Evolutionary conservation across 495 filamentous ascomycete species (phyloP).

Genomic region (Hypomontagnella monticulosa): DNA sequence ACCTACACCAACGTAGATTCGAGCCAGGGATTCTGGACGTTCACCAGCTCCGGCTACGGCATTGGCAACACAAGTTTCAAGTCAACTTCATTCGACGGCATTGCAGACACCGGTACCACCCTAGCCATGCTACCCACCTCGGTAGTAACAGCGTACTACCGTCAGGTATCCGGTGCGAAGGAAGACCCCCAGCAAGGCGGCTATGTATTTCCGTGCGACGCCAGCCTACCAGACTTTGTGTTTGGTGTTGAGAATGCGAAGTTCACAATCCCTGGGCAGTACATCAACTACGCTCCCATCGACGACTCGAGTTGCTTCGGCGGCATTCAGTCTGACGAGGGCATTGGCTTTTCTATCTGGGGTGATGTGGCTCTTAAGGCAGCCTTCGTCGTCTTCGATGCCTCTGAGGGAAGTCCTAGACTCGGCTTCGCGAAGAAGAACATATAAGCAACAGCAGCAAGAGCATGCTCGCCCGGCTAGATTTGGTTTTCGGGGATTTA

Average conservation of each 20-base stretch:
- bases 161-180: slow-evolving; percentile 59
- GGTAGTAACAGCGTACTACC: slow-evolving; percentile 71
- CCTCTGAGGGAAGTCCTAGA: slow-evolving; percentile 44
- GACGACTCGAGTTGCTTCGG: slow-evolving; percentile 62
- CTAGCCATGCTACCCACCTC: slow-evolving; percentile 66
- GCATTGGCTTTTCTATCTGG: slow-evolving; percentile 72
- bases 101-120: slow-evolving; percentile 76
- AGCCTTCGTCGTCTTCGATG: slow-evolving; percentile 78
- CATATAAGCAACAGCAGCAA: neutral
- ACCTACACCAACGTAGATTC: slow-evolving; percentile 68
- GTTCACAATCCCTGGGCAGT: slow-evolving; percentile 61
- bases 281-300: slow-evolving; percentile 64
- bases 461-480: neutral
- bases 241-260: slow-evolving; percentile 61
- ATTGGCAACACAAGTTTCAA: slow-evolving; percentile 58
- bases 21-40: slow-evolving; percentile 73
- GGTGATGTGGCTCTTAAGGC: slow-evolving; percentile 82
- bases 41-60: slow-evolving; percentile 68
- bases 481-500: neutral
- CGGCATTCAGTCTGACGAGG: slow-evolving; percentile 68
- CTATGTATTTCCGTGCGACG: slow-evolving; percentile 72
- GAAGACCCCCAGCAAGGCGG: slow-evolving; percentile 62
- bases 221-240: slow-evolving; percentile 67
- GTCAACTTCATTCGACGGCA: slow-evolving; percentile 52
- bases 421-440: slow-evolving; percentile 65